Evolutionary conservation across 2,329 filamentous ascomycete genomes (phyloP), one percentile per base, ranked within the genome.

Genomic region (Fulvia fulva): DNA sequence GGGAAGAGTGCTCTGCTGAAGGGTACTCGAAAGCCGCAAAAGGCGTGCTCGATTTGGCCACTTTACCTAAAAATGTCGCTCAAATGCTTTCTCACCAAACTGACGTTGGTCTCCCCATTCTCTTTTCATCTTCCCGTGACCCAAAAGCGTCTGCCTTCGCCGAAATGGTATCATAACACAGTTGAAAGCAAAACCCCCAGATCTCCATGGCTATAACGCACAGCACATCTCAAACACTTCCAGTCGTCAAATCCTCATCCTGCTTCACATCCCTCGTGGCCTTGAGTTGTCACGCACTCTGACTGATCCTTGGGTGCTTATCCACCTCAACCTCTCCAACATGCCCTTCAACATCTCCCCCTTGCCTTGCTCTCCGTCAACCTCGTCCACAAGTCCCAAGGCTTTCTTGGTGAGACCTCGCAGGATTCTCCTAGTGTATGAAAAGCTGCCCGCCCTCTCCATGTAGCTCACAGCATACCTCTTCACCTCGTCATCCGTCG

Each of bases 391-490:
- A 52, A 79, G 69, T 45, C 68, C 71, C 53, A 77, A 61, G 4
- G 76, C 75, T 67, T 77, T 78, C 30, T 68, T 71, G 47, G 73
- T 73, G 64, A 81, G 56, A 44, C 77, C 76, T n/a, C 71, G 61
- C 56, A 81, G 73, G 37, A 80, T 89, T 52, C 83, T 79, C 59
- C 85, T 81, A 16, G 89, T 93, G 72, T 97, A 97, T 54, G 87
- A 86, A 71, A 99, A 97, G 71, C 88, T 96, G 37, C 91, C 91
- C 0, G 89, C 95, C 63, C 58, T 56, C 74, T 96, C 87, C 91
- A 99, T 96, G 73, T 96, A 96, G 47, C 81, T 81, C 21, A 97
- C 87, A 2, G 94, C 94, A 72, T 96, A 97, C 60, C 85, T 80
- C 80, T 97, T 97, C 54, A 97, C 90, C 69, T 93, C 88, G 49